Percentiles rank a stretch among this genome's conserved stretches.
Conservation (phyloP, 306 rosid species). For the Lathyrus oleraceus region DNA sequence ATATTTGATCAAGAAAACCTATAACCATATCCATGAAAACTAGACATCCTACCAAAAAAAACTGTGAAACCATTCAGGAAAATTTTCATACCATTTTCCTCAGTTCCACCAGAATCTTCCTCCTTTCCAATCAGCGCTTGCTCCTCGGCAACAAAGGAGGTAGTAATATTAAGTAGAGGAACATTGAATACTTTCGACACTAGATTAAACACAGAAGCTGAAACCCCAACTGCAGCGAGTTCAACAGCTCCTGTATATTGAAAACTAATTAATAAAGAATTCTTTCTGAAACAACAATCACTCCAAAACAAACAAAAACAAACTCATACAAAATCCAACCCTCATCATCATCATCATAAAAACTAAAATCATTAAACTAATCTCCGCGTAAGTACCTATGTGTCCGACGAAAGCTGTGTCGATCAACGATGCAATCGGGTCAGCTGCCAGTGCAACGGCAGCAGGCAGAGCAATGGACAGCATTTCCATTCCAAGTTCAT, state of each 20-base stretch:
- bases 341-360: constrained; percentile 5
- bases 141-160: constrained; percentile 94
- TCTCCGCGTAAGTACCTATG: constrained; percentile 57
- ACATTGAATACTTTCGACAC: constrained; percentile 82
- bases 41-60: constrained; percentile 10
- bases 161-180: constrained; percentile 82
- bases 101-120: constrained; percentile 33
- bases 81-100: constrained; percentile 45
- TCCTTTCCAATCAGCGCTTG: constrained; percentile 55
- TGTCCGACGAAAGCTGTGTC: constrained; percentile 95
- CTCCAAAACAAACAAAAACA: constrained; percentile 27
- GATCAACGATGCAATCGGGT: constrained; percentile 81
- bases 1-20: constrained; percentile 23
- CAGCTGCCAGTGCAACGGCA: constrained; percentile 86
- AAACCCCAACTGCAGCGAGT: constrained; percentile 92
- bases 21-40: constrained; percentile 10
- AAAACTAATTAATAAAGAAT: constrained; percentile 20
- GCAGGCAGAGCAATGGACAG: constrained; percentile 93
- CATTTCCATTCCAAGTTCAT: constrained; percentile 69
- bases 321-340: constrained; percentile 1
- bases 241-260: constrained; percentile 74
- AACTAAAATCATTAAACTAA: constrained; percentile 28
- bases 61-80: background rate
- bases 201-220: constrained; percentile 79
- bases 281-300: constrained; percentile 10